Evolutionary conservation across 352 stramenopile species (phyloP), one percentile per base, ranked within the genome.

Genomic region (Thalassiosira allenii): DNA sequence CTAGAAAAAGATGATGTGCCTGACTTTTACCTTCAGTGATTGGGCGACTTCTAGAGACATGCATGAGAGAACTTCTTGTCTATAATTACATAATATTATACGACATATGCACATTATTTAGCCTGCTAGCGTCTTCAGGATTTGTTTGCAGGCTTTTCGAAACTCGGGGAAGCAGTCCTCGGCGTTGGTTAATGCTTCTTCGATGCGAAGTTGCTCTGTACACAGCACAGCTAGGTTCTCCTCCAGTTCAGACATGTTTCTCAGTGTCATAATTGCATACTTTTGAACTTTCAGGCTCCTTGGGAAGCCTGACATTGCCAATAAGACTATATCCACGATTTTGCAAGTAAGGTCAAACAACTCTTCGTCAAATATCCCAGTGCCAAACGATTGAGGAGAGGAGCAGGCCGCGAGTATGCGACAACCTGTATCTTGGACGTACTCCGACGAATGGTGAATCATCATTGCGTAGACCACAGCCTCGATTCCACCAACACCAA

Each of bases 381-480:
- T 79, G 22, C 72, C 72, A 62, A 71, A 29, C 9, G 70, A 34
- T 49, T 76, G 66, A 9, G 72, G 54, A 25, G 30, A 32, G 20
- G 75, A 75, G 53, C 74, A 71, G 37, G 40, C 59, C 8, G 79
- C 83, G 2, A 90, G 34, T 1, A 71, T 56, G 25, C 63, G 27
- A 47, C 83, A 86, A 25, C 57, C 83, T 49, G 78, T 52, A 25
- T 67, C 33, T 66, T 85, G 74, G 5, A 90, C 53, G 25, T 20
- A 33, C 54, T 81, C 69, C 11, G 74, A 86, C 9, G 52, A 43
- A 57, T 49, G 85, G 58, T 90, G 79, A 23, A 63, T 61, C 61
- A 80, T 70, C 75, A 87, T 87, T 22, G 79, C 68, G 58, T 76
- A 87, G 9, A 87, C 59, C 49, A 83, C 73, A 25, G 79, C 68